Base-by-base conservation (phyloP, 139 green algal species). In the Dunaliella primolecta region DNA sequence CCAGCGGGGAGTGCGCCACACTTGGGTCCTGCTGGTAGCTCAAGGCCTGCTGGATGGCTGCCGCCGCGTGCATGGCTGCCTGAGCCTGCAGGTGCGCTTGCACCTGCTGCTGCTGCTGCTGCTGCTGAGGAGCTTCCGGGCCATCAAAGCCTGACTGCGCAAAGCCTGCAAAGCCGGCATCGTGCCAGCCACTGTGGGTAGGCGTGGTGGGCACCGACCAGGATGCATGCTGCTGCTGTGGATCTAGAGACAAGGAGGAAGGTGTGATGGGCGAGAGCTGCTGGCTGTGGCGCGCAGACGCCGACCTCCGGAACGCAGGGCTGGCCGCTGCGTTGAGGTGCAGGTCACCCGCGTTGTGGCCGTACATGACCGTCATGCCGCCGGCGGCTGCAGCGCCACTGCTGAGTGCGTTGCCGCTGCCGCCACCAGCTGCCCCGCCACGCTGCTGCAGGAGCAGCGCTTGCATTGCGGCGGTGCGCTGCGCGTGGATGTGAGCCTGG, bases 51-150 rank as follows among this genome's bases (percentile, higher is more conserved):
- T 32, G 37, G 30, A 74, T 15, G 83, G 37, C 55, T 57, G 57
- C 56, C 64, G 3, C 27, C 15, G 1, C 37, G 37, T 36, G 36
- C 33, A 29, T 29, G 27, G 3, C 83, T 38, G 31, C 83, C 75
- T 46, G 83, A 31, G 37, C 75, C 25, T 55, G 80, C 33, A 55
- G 77, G 25, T 82, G 80, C 71, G 46, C 37, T 32, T 86, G 56
- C 78, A 80, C 71, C 82, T 81, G 82, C 46, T 78, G 83, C 32
- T 56, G 37, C 57, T 74, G 84, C 82, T 81, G 82, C 46, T 78
- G 83, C 32, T 56, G 37, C 57, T 74, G 84, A 1, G 80, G 37
- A 30, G 70, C 37, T 7, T 25, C 81, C 1, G 46, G 34, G 25
- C 24, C 80, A 3, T 33, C 36, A 46, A 84, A 30, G 25, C 36